Evolutionary conservation across 805 yeast species (phyloP), one percentile per base, ranked within the genome.

Genomic region (Saccharomycopsis fodiens): DNA sequence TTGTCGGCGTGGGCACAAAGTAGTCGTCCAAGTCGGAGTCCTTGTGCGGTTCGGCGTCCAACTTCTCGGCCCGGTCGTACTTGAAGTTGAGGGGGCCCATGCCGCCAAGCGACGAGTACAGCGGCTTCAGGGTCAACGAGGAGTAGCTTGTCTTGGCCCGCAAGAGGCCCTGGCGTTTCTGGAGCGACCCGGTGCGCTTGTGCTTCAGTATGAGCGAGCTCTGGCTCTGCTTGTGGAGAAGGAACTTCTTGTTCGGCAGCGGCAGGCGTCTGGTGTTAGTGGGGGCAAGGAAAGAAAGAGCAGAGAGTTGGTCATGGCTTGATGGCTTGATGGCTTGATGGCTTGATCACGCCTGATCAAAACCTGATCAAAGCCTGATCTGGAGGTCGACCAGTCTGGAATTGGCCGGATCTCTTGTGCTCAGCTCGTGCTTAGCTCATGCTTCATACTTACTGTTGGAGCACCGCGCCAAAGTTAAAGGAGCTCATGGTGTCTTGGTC

Each of bases 31-130:
- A 16, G 36, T 38, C 54, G 30, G 4, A 41, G 21, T 35, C 30
- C 34, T 29, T 10, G 8, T 10, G 36, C 36, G 17, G 12, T 6
- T 59, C 55, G 27, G 58, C 51, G 22, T 62, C 58, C 27, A 63
- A 60, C 37, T 62, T 59, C 34, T 57, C 55, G 48, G 62, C 41
- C 34, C 44, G 13, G 16, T 42, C 40, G 21, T 36, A 41, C 21
- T 46, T 42, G n/a, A 30, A 37, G 23, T 45, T 41, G 13, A 20
- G 19, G 6, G 29, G 8, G 17, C 23, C 41, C 16, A 35, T 43
- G 17, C 20, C 31, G n/a, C n/a, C n/a, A n/a, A n/a, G n/a, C n/a
- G n/a, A n/a, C n/a, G n/a, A n/a, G n/a, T n/a, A n/a, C n/a, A n/a
- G n/a, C n/a, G n/a, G n/a, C n/a, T n/a, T n/a, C n/a, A n/a, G 12